Base-by-base conservation (phyloP, 2,329 filamentous ascomycete species). In the Fusarium graminum region DNA sequence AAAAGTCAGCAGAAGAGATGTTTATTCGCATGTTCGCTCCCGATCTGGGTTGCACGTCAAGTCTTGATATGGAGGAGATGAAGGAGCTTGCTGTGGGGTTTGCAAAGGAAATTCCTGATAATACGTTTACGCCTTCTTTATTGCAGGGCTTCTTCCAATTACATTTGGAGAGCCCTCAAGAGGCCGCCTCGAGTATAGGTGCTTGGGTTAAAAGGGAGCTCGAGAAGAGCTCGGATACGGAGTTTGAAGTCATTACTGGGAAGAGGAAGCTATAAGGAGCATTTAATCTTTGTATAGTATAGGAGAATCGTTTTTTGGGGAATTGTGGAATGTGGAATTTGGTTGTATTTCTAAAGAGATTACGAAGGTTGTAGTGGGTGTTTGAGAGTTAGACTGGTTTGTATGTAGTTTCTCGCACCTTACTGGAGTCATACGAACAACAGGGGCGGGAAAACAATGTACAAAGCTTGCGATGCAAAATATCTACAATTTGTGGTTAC, bases 81-180 rank as follows among this genome's bases (percentile, higher is more conserved):
- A 45, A 68, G 14, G 74, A 82, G 28, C 85, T 90, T 32, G 83
- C 85, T 0, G 72, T 78, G 13, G 77, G 82, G 30, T 89, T 92
- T 54, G 80, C 84, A 8, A 80, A 80, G 42, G 80, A 83, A 65
- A 81, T 90, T 19, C 82, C 81, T 0, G 75, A 80, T 8, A 72
- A 78, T 41, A 77, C 74, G 0, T 81, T 85, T 45, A 85, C 82
- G 0, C 83, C 83, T 0, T 84, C 83, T 1, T 75, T 83, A 34
- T 61, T 85, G 6, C 83, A 85, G 56, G 83, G 82, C 1, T 85
- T 79, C 65, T 76, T 85, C 6, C 80, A 83, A 34, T 74, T 77
- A 5, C 77, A 82, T 59, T 72, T 80, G 28, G 75, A 79, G n/a
- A 78, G 77, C 13, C 80, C 81, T 0, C 66, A 71, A 6, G 68